Conservation (phyloP, 257 asterid genomes). For the Solanum sitiens region DNA sequence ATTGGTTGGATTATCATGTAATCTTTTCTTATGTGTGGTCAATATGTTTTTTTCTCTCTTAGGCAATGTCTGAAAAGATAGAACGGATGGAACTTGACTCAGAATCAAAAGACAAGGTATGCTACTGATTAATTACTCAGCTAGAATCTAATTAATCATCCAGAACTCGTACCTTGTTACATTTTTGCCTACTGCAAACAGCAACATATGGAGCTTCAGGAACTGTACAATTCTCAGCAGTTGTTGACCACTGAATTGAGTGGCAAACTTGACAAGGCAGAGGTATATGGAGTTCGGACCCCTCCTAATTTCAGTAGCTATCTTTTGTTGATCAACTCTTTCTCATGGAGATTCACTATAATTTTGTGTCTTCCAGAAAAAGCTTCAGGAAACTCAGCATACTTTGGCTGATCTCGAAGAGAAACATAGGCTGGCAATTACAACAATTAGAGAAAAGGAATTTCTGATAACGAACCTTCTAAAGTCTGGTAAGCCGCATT, state of each 20-base stretch:
- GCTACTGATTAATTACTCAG: neutral
- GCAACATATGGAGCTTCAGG: slow-evolving; percentile 89
- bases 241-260: slow-evolving; percentile 59
- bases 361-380: slow-evolving; percentile 48
- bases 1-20: neutral
- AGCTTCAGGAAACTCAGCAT: slow-evolving; percentile 78
- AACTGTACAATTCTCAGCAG: slow-evolving; percentile 68
- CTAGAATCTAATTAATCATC: neutral
- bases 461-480: slow-evolving; percentile 84
- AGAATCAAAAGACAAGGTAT: slow-evolving; percentile 92
- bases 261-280: slow-evolving; percentile 77
- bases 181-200: slow-evolving; percentile 22
- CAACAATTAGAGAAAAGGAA: slow-evolving; percentile 90
- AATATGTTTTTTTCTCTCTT: slow-evolving; percentile 3
- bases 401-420: slow-evolving; percentile 89
- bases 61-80: slow-evolving; percentile 96
- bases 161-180: neutral
- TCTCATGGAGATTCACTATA: slow-evolving; percentile 13
- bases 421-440: slow-evolving; percentile 78
- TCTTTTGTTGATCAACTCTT: neutral
- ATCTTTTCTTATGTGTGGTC: neutral
- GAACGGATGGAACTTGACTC: slow-evolving; percentile 89
- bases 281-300: slow-evolving; percentile 21
- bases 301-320: neutral
- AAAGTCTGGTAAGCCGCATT: slow-evolving; percentile 60